Evolutionary conservation across 2,329 filamentous ascomycete species (phyloP).

Genomic region (Dendryphion nanum): DNA sequence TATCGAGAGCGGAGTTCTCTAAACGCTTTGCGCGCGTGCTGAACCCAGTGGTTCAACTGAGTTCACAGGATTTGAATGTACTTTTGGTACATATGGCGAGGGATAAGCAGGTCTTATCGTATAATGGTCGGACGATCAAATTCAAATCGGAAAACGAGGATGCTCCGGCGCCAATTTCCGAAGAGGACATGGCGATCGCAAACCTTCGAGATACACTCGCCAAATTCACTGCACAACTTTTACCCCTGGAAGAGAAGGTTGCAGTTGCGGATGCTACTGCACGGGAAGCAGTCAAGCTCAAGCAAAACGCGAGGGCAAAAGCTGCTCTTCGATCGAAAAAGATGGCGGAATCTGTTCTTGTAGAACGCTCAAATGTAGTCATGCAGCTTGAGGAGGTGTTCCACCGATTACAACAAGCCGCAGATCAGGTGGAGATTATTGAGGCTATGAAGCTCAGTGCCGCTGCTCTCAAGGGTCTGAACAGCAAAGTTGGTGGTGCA

Average conservation of each 20-base stretch:
- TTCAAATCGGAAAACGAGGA: conserved; percentile 53
- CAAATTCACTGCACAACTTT: conserved; percentile 65
- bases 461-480: conserved; percentile 68
- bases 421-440: conserved; percentile 80
- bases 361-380: conserved; percentile 70
- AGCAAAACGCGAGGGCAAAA: conserved; percentile 73
- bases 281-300: conserved; percentile 66
- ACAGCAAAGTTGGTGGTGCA: conserved; percentile 73
- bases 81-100: conserved; percentile 54
- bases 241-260: conserved; percentile 59
- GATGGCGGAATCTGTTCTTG: conserved; percentile 70
- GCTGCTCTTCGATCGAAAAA: conserved; percentile 82
- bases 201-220: conserved; percentile 72
- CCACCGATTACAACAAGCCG: conserved; percentile 78
- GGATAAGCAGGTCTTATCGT: conserved; percentile 70
- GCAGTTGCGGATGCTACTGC: conserved; percentile 55
- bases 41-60: conserved; percentile 27
- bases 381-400: conserved; percentile 81
- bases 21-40: conserved; percentile 30
- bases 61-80: conserved; percentile 68
- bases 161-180: conserved; percentile 59
- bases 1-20: conserved; percentile 35
- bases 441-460: conserved; percentile 78
- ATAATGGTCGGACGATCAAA: conserved; percentile 76
- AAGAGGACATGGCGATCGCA: conserved; percentile 79